Evolutionary conservation across 2,329 filamentous ascomycete genomes (phyloP), one percentile per base, ranked within the genome.

Genomic region (Emericellopsis atlantica): DNA sequence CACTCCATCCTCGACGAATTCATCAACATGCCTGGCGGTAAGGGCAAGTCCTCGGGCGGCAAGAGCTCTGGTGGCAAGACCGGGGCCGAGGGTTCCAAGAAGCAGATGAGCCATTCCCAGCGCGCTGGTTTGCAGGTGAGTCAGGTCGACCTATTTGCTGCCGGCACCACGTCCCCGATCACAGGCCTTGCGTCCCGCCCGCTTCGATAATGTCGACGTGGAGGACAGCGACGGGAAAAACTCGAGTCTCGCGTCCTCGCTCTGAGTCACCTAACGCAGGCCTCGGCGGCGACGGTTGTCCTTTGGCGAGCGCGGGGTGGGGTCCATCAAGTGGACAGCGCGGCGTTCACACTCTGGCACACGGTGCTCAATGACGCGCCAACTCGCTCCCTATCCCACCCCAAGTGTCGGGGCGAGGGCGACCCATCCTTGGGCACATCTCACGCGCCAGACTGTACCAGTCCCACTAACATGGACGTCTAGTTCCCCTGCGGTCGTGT

Each of bases 401-500:
- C 26, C 26, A 12, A 9, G 12, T 9, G 12, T 9, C 26, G 26
- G 26, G 9, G 26, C 8, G 26, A 29, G 6, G 26, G 26, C 12
- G 26, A 9, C 12, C 10, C 12, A 12, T 29, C 12, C 6, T 6
- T 12, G 26, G 9, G 4, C 26, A 7, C 6, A 29, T 29, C 9
- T 12, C 26, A 29, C 26, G 26, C 26, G 8, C 6, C 12, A 12
- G 26, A 29, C 9, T 12, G 12, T 9, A 29, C 26, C 9, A 29
- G 26, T 12, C 26, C 12, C 12, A 7, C 26, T 29, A 29, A 29
- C 6, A 29, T 29, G 26, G 9, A 29, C 6, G 26, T 50, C 44
- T 60, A 98, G 92, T 98, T 98, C 65, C 92, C 92, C 46, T 98
- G 92, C 64, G 92, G 92, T 69, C 92, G 92, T 82, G 92, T 98